phyloP scores from a whole-genome alignment of 2,329 filamentous ascomycete species.

The Colletotrichum melonis region DNA sequence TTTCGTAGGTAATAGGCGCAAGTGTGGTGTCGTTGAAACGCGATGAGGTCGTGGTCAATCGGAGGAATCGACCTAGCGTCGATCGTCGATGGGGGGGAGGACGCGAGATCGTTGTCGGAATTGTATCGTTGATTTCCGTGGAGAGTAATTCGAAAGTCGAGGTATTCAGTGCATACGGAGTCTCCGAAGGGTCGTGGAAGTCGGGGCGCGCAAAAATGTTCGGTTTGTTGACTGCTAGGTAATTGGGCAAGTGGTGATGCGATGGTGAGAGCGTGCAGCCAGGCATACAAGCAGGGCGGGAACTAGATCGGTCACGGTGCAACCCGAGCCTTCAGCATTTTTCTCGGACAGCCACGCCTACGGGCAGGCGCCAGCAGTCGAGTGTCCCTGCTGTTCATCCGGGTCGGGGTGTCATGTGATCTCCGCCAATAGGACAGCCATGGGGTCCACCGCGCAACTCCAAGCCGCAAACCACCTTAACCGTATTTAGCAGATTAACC shows the following conservation, averaged over 20 bases:
- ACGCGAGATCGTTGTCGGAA: conserved; percentile 4
- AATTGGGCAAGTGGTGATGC: conserved; percentile 14
- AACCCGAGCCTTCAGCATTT: conserved; percentile 28
- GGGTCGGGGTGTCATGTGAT: conserved; percentile 10
- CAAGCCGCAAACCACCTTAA: not conserved
- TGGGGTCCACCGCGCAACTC: not conserved
- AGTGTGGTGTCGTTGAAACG: conserved; percentile 20
- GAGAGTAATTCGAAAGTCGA: not conserved
- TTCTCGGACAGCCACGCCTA: conserved; percentile 10
- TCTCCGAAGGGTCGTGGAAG: not conserved
- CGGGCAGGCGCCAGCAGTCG: conserved; percentile 15
- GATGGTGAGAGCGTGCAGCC: conserved; percentile 27
- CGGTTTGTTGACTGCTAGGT: conserved; percentile 1
- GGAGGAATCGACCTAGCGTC: conserved; percentile 6
- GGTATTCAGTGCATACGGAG: not conserved
- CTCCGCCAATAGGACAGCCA: not conserved
- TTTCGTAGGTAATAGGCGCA: not conserved
- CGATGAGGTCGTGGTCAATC: conserved; percentile 19
- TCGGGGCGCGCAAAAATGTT: not conserved
- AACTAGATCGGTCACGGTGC: conserved; percentile 22
- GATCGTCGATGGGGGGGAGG: conserved; percentile 11
- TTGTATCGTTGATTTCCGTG: not conserved
- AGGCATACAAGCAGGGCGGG: conserved; percentile 18
- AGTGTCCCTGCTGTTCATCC: not conserved
- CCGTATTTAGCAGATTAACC: not conserved